Percentiles rank a stretch among this genome's conserved stretches.
phyloP scores from a whole-genome alignment of 2,329 filamentous ascomycete species.

The Ceratocystiopsis minuta region DNA sequence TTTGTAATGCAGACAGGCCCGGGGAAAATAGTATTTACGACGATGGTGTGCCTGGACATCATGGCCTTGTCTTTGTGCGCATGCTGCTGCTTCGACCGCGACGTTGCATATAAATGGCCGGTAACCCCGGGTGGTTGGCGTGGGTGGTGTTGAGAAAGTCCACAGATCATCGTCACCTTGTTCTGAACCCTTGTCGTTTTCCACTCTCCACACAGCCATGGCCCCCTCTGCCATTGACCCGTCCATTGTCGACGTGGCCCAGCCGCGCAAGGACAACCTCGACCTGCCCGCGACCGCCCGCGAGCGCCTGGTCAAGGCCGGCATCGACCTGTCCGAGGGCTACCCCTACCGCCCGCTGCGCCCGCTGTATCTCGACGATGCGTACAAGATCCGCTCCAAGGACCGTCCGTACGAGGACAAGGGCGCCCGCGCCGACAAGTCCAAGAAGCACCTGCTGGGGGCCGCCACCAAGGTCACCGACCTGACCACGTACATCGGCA shows the following conservation, averaged over 20 bases:
- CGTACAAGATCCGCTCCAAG: slow-evolving; percentile 43
- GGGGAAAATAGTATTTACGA: no score
- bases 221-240: slow-evolving; percentile 41
- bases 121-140: no score
- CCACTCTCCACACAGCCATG: slow-evolving; percentile 17
- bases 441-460: slow-evolving; percentile 40
- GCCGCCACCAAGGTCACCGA: slow-evolving; percentile 46
- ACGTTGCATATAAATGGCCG: no score
- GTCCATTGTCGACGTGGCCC: slow-evolving; percentile 43
- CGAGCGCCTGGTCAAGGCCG: slow-evolving; percentile 45
- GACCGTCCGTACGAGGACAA: slow-evolving; percentile 39
- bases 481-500: slow-evolving; percentile 43
- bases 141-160: no score
- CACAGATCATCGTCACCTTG: no score
- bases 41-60: no score
- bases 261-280: slow-evolving; percentile 46
- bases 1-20: no score
- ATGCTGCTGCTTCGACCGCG: no score
- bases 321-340: slow-evolving; percentile 49
- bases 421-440: slow-evolving; percentile 45
- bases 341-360: slow-evolving; percentile 53
- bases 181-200: no score
- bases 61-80: no score
- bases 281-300: slow-evolving; percentile 38
- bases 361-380: slow-evolving; percentile 52